Evolutionary conservation across 23 red algal species (phyloP).

Genomic region (Gracilaria caudata): DNA sequence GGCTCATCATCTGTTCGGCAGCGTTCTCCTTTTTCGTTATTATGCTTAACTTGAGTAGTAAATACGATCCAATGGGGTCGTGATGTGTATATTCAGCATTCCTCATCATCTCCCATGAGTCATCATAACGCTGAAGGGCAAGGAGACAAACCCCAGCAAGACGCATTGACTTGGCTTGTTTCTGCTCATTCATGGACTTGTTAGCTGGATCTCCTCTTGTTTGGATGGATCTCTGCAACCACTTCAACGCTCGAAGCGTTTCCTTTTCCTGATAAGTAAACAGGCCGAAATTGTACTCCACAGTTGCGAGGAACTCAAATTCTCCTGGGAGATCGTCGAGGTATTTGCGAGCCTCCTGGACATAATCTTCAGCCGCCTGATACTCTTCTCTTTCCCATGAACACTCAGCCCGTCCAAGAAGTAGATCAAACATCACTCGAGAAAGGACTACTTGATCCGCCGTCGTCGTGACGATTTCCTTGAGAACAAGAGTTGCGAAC

Average conservation of each 20-base stretch:
- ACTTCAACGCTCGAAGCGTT: constrained; percentile 42
- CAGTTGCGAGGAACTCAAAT: constrained; percentile 65
- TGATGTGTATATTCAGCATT: constrained; percentile 62
- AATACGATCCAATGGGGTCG: constrained; percentile 65
- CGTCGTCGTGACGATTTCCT: not conserved
- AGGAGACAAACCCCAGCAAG: constrained; percentile 73
- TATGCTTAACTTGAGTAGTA: constrained; percentile 68
- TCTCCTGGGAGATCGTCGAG: constrained; percentile 55
- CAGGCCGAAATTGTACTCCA: constrained; percentile 76
- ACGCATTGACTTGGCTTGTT: constrained; percentile 73
- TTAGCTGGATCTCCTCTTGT: constrained; percentile 51
- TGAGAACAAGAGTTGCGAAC: constrained; percentile 42
- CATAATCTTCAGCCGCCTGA: constrained; percentile 45
- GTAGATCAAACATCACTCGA: constrained; percentile 68
- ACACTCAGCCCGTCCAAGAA: constrained; percentile 71
- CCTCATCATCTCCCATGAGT: constrained; percentile 64
- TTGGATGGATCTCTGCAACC: constrained; percentile 66
- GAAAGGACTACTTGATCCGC: constrained; percentile 13
- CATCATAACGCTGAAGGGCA: constrained; percentile 65
- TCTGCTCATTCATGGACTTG: constrained; percentile 27
- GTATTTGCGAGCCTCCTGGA: constrained; percentile 48
- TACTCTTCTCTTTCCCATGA: constrained; percentile 61
- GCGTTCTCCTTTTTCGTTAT: constrained; percentile 59
- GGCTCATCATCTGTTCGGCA: constrained; percentile 2
- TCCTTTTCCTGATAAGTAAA: constrained; percentile 63